Percentiles rank a stretch among this genome's conserved stretches.
Conservation (phyloP, 164 flowering plant genomes). For the Echeveria elegans region DNA sequence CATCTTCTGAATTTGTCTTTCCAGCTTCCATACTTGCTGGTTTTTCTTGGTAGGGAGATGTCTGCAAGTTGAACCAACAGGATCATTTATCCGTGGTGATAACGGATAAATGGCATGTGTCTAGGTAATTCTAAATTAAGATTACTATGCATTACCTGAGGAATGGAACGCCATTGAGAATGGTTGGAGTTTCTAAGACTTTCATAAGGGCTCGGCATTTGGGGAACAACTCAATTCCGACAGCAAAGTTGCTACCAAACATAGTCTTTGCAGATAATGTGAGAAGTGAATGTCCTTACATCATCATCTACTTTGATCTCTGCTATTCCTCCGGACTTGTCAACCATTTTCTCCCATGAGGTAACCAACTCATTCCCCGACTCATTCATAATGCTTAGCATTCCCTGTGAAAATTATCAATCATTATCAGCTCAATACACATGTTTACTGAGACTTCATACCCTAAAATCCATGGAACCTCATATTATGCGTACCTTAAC, state of each 20-base stretch:
- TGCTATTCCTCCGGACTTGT: conserved; percentile 13
- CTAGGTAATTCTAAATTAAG: not conserved
- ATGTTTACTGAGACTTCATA: not conserved
- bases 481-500: conserved; percentile 17
- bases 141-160: conserved; percentile 12
- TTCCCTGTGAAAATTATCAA: conserved; percentile 12
- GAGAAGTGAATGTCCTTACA: conserved; percentile 20
- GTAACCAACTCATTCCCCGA: conserved; percentile 14
- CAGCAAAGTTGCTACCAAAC: conserved; percentile 19
- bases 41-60: conserved; percentile 20
- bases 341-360: conserved; percentile 18
- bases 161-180: conserved; percentile 17
- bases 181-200: conserved; percentile 12
- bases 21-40: conserved; percentile 20
- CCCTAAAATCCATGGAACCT: not conserved
- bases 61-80: conserved; percentile 4
- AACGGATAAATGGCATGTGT: not conserved
- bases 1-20: conserved; percentile 14
- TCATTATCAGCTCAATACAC: not conserved
- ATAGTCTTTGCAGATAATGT: conserved; percentile 25
- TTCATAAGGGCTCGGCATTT: conserved; percentile 21
- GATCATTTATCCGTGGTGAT: not conserved
- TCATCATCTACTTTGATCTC: conserved; percentile 20
- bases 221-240: conserved; percentile 20
- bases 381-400: conserved; percentile 18